Conservation (phyloP, 1,284 basidiomycete genomes). For the Farysia itapuensis region DNA sequence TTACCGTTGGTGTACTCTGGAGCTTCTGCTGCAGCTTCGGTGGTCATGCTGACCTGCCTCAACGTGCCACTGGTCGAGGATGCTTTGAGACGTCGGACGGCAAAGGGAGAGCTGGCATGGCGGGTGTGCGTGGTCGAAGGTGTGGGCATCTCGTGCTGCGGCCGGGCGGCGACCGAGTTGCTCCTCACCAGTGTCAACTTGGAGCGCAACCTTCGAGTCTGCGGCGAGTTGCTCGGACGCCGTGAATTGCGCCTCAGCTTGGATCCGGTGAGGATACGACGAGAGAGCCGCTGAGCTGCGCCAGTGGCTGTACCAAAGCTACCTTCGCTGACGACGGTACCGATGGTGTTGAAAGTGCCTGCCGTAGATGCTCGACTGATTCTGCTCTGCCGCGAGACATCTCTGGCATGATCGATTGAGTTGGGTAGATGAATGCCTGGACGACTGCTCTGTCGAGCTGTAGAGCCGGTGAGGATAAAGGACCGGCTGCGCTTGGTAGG, state of each 20-base stretch:
- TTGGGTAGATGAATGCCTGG: conserved; percentile 4
- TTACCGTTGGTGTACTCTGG: neutral
- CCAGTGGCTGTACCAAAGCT: conserved; percentile 40
- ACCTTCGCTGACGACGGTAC: conserved; percentile 41
- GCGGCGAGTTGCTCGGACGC: conserved; percentile 3
- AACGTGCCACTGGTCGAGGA: neutral
- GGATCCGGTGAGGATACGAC: conserved; percentile 17
- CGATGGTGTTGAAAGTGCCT: conserved; percentile 43
- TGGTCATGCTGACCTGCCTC: neutral
- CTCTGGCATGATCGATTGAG: conserved; percentile 21
- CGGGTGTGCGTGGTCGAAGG: conserved; percentile 9
- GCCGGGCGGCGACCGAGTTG: neutral
- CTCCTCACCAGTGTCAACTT: neutral
- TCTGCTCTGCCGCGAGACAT: conserved; percentile 38
- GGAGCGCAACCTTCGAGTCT: conserved; percentile 2
- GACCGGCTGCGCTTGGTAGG: conserved; percentile 22
- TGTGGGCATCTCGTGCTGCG: conserved; percentile 2
- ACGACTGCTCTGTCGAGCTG: neutral
- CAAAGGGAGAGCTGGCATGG: conserved; percentile 16
- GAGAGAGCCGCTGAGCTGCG: conserved; percentile 9
- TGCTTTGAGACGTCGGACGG: conserved; percentile 7
- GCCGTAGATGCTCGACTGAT: conserved; percentile 39
- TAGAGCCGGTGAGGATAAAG: neutral
- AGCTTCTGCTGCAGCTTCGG: neutral
- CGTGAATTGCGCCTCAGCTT: conserved; percentile 11